phyloP scores from a whole-genome alignment of 495 filamentous ascomycete species.

The Bombardia bombarda region DNA sequence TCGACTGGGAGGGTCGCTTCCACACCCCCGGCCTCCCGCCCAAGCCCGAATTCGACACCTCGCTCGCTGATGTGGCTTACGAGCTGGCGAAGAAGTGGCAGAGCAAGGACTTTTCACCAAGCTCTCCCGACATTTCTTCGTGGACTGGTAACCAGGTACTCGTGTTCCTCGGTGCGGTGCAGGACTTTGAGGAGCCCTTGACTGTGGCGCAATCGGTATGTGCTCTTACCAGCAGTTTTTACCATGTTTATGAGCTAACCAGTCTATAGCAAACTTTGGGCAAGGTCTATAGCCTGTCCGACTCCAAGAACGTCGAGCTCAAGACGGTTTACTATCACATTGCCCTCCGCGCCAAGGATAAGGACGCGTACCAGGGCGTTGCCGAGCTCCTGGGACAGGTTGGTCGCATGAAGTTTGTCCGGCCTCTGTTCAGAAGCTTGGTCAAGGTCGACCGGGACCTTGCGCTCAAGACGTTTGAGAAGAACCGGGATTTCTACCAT shows the following conservation, averaged over 20 bases:
- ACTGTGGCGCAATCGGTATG: slow-evolving; percentile 46
- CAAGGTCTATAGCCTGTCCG: slow-evolving; percentile 56
- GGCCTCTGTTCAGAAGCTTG: slow-evolving; percentile 69
- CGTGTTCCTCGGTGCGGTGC: slow-evolving; percentile 76
- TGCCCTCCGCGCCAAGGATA: slow-evolving; percentile 64
- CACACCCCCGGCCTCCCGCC: slow-evolving; percentile 78
- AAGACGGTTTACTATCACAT: slow-evolving; percentile 68
- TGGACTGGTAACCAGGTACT: slow-evolving; percentile 82
- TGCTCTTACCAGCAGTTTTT: not conserved
- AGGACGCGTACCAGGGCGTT: slow-evolving; percentile 56
- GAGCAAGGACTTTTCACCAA: slow-evolving; percentile 54
- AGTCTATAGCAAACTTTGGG: slow-evolving; percentile 50
- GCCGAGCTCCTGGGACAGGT: slow-evolving; percentile 70
- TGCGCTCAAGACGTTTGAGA: slow-evolving; percentile 76
- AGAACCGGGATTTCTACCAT: slow-evolving; percentile 87
- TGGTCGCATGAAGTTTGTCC: slow-evolving; percentile 95
- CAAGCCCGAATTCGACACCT: slow-evolving; percentile 85
- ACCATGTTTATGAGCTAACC: slow-evolving; percentile 5
- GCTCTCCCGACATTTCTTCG: slow-evolving; percentile 54
- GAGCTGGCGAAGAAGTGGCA: slow-evolving; percentile 75
- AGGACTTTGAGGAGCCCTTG: slow-evolving; percentile 55
- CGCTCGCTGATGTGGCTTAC: slow-evolving; percentile 79
- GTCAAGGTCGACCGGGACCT: slow-evolving; percentile 63
- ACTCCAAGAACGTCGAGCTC: slow-evolving; percentile 77
- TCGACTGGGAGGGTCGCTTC: slow-evolving; percentile 88